Evolutionary conservation across 164 flowering plant genomes (phyloP), one percentile per base, ranked within the genome.

Genomic region (Vitis cinerea): DNA sequence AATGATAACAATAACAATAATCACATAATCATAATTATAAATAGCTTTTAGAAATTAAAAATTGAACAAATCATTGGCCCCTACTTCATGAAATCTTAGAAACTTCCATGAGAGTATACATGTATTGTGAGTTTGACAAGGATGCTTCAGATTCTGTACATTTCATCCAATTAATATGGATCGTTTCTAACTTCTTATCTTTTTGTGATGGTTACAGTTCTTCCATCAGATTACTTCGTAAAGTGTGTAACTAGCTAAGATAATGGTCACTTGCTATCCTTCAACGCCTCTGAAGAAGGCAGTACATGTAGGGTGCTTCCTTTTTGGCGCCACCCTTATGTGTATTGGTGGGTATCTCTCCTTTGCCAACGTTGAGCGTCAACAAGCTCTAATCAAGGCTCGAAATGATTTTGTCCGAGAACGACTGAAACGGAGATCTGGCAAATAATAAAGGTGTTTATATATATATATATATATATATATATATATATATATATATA

Each of bases 301-400:
- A 0, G 50, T 69, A 75, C 84, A 86, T 16, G 47, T 80, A 50
- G 85, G 77, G 9, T 62, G 68, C 75, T 86, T 85, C 76, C 8
- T 80, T 12, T 65, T 80, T 5, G 91, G 94, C 13, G 80, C 73
- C 15, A 59, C 85, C 47, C 75, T 90, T 48, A 81, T 92, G 63
- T 81, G 60, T 2, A 54, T 76, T 55, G 92, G 94, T 10, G 72
- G 75, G 37, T 83, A 87, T 70, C 79, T 83, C 52, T 85, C 92
- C 1, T 80, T 78, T 68, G 81, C 79, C 67, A 84, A 90, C 64
- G 52, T 85, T 54, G 96, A 81, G 6, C 93, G 93, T 67, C 89
- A 85, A 64, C 93, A 84, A 76, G 94, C 94, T 65, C 85, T 89
- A 37, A 82, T 66, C 55, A 79, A 82, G 76, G 96, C 98, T 65